A percentile compares a stretch with the other conserved stretches of the same genome.
These are phyloP conservation scores for Nothophoma quercina DNA, from an alignment of 2,329 filamentous ascomycete species.

Conservation along the genomic window DNA sequence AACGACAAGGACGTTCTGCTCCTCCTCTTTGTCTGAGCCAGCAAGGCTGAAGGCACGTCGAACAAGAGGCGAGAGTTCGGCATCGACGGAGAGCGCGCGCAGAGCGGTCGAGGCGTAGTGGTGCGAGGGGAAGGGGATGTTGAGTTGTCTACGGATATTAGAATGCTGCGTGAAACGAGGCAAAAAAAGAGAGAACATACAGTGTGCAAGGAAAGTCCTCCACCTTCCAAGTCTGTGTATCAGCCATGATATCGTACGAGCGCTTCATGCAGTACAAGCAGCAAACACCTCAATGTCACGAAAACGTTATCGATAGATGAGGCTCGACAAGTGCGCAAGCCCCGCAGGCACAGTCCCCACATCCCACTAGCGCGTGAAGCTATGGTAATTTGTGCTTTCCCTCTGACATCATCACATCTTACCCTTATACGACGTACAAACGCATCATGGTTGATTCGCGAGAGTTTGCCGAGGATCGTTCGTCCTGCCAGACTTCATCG, in stretches of 20 bases:
- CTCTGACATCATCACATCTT: conserved; percentile 8
- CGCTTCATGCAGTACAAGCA: conserved; percentile 10
- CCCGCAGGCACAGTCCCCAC: conserved; percentile 10
- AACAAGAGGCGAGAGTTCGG: conserved; percentile 87
- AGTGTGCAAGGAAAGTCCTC: conserved; percentile 51
- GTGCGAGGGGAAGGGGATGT: conserved; percentile 80
- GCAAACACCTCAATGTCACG: not conserved
- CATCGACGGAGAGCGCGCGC: conserved; percentile 80
- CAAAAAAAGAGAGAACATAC: conserved; percentile 29
- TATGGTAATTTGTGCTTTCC: conserved; percentile 12
- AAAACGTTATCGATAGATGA: conserved; percentile 13
- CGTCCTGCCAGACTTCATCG: not conserved
- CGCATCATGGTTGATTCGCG: conserved; percentile 25
- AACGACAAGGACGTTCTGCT: conserved; percentile 67
- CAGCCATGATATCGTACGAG: conserved; percentile 23
- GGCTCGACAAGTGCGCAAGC: conserved; percentile 1
- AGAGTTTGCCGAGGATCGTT: not conserved
- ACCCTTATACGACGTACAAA: conserved; percentile 8
- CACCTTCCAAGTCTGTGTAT: conserved; percentile 18
- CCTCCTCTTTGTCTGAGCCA: conserved; percentile 34
- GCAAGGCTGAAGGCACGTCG: conserved; percentile 70
- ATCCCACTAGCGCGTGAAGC: conserved; percentile 19
- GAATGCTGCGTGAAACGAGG: not conserved
- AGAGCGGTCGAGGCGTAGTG: conserved; percentile 80
- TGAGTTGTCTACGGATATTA: conserved; percentile 65